These are phyloP conservation scores for Magnolia changhungtana DNA, from an alignment of 164 flowering plant genomes.

Conservation along the genomic window DNA sequence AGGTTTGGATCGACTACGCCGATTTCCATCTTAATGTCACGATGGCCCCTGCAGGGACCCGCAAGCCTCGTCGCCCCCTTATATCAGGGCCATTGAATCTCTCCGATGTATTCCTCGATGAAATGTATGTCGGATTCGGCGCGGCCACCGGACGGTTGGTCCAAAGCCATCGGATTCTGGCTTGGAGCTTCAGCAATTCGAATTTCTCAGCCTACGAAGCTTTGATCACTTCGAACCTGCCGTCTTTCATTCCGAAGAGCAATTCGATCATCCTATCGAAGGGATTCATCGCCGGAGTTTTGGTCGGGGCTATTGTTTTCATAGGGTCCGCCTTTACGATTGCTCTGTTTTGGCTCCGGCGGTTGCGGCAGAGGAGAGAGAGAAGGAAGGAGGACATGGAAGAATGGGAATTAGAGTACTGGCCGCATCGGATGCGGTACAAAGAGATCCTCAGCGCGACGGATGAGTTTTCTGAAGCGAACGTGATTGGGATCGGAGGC, in stretches of 20 bases:
- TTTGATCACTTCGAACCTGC: conserved; percentile 30
- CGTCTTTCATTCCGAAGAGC: conserved; percentile 32
- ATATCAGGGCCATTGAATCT: conserved; percentile 24
- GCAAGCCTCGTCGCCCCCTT: conserved; percentile 29
- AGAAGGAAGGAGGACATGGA: conserved; percentile 24
- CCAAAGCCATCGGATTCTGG: conserved; percentile 34
- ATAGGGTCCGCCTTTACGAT: not conserved
- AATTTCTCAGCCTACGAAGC: conserved; percentile 33
- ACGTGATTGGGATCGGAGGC: conserved; percentile 40
- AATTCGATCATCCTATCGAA: conserved; percentile 14
- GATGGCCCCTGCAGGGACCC: conserved; percentile 35
- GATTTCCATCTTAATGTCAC: conserved; percentile 24
- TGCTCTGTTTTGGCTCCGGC: conserved; percentile 3
- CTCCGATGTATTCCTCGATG: conserved; percentile 30
- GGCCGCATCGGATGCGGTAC: conserved; percentile 46
- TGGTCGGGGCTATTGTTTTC: conserved; percentile 9
- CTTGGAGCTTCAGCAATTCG: conserved; percentile 46
- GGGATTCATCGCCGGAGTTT: conserved; percentile 27
- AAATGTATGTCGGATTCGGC: conserved; percentile 44
- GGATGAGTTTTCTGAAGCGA: conserved; percentile 32
- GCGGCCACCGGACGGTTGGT: conserved; percentile 35
- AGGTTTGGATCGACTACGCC: conserved; percentile 41
- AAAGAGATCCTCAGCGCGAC: conserved; percentile 37
- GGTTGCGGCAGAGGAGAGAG: conserved; percentile 5
- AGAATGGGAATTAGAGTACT: conserved; percentile 52